phyloP scores from a whole-genome alignment of 306 rosid genomes.

The Quercus agrifolia region DNA sequence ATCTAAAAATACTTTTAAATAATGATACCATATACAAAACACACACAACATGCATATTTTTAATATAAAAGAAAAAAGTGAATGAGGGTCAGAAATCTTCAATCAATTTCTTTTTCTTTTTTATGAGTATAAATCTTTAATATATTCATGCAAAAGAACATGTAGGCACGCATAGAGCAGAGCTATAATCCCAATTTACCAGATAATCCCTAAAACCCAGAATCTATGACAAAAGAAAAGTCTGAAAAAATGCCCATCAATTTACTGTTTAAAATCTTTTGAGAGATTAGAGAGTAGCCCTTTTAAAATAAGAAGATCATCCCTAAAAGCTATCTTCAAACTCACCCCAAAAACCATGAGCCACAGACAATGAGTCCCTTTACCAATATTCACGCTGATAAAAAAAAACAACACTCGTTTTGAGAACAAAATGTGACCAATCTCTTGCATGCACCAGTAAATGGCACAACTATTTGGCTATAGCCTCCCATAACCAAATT shows the following conservation, averaged over 20 bases:
- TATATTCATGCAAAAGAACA: neutral
- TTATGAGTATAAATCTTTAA: neutral
- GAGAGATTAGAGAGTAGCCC: neutral
- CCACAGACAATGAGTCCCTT: neutral
- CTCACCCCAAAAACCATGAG: neutral
- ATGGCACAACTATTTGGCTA: neutral
- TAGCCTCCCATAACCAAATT: conserved; percentile 2
- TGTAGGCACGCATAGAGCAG: conserved; percentile 1
- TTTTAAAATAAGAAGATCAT: neutral
- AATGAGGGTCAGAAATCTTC: neutral
- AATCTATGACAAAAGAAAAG: neutral
- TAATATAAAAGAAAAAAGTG: neutral
- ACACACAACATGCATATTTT: neutral
- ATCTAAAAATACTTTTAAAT: conserved; percentile 10
- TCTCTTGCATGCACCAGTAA: conserved; percentile 46
- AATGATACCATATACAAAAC: neutral
- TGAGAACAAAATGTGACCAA: neutral
- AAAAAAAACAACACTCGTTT: neutral
- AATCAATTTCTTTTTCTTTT: neutral
- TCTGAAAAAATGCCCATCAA: neutral
- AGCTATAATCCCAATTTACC: neutral
- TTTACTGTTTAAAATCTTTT: neutral
- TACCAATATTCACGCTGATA: neutral
- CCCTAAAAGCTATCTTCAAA: neutral
- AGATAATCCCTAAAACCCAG: neutral